Evolutionary conservation across 192 early-diverging fungal species (phyloP).

Genomic region (Kickxella alabastrina): DNA sequence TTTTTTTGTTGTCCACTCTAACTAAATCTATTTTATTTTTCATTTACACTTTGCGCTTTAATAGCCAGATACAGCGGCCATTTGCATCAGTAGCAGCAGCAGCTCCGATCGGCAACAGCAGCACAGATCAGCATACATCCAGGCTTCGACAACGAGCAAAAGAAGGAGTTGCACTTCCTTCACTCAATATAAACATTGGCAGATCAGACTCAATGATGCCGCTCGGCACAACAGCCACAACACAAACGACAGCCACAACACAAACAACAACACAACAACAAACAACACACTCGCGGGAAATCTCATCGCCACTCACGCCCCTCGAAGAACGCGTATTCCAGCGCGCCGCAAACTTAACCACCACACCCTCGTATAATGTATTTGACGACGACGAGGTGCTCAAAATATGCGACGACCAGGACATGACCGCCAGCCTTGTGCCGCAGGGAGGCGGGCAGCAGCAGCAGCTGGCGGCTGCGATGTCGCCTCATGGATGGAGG

Average conservation of each 20-base stretch:
- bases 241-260: too few relatives aligned
- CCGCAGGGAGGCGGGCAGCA: background rate
- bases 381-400: slow-evolving; percentile 36
- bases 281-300: slow-evolving; percentile 30
- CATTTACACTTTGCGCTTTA: too few relatives aligned
- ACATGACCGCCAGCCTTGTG: slow-evolving; percentile 1
- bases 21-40: slow-evolving; percentile 2
- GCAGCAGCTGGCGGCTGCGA: background rate
- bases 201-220: too few relatives aligned
- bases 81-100: too few relatives aligned
- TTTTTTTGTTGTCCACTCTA: too few relatives aligned
- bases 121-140: background rate
- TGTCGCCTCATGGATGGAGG: too few relatives aligned
- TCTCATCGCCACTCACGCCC: slow-evolving; percentile 35
- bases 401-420: slow-evolving; percentile 23
- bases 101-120: slow-evolving; percentile 1
- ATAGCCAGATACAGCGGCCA: too few relatives aligned
- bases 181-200: too few relatives aligned
- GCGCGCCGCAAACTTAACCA: too few relatives aligned
- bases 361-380: slow-evolving; percentile 15
- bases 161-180: too few relatives aligned
- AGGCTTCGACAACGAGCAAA: slow-evolving; percentile 2
- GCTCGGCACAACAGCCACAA: slow-evolving; percentile 14
- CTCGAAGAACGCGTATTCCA: slow-evolving; percentile 43
- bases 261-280: too few relatives aligned